phyloP scores from a whole-genome alignment of 441 rosid genomes.

The Geranium incanum region DNA sequence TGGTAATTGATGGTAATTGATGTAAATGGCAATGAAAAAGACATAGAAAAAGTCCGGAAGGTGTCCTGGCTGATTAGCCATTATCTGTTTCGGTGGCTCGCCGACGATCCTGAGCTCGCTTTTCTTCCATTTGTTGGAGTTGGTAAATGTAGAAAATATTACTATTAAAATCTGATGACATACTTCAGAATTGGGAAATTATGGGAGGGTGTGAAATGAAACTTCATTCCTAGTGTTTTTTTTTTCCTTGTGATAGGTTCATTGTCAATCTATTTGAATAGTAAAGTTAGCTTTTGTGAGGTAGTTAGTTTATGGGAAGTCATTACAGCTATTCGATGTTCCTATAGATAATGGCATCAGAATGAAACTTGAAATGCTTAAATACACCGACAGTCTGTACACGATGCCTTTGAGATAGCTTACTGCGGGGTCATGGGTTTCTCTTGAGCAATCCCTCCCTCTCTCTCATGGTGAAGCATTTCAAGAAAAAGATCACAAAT shows the following conservation, averaged over 20 bases:
- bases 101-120: too few species aligned
- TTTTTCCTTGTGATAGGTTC: neutral
- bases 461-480: neutral
- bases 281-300: neutral
- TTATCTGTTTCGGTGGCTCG: too few species aligned
- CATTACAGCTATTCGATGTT: neutral
- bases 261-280: too few species aligned
- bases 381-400: neutral
- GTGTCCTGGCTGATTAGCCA: too few species aligned
- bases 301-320: neutral
- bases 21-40: too few species aligned
- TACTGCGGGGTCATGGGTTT: neutral
- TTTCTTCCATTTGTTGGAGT: too few species aligned
- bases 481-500: neutral
- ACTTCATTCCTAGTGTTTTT: neutral
- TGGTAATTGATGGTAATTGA: too few species aligned
- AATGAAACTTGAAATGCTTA: neutral
- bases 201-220: neutral
- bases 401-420: neutral
- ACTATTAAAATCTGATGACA: neutral
- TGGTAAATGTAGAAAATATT: neutral
- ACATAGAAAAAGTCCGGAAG: too few species aligned
- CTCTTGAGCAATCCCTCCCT: neutral
- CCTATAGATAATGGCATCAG: neutral
- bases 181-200: neutral